Evolutionary conservation across 331 rosid species (phyloP).

Genomic region (Rhamnella rubrinervis): DNA sequence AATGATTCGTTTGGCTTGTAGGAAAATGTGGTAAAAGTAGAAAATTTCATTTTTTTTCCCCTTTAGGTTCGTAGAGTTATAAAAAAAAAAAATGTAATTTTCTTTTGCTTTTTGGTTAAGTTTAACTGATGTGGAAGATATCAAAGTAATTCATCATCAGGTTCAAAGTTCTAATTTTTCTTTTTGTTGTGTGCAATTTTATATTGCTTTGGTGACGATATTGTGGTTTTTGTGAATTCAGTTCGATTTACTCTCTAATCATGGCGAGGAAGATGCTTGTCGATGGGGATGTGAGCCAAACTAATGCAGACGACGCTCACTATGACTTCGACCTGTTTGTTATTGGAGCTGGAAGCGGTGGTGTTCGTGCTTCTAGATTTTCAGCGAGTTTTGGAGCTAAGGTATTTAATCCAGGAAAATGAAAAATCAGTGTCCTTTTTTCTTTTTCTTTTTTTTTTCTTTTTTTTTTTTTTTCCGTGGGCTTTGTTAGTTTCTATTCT

Average conservation of each 20-base stretch:
- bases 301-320: constrained; percentile 38
- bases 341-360: constrained; percentile 98
- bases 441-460: no score
- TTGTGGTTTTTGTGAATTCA: constrained; percentile 3
- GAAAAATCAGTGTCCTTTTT: background rate
- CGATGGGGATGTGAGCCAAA: constrained; percentile 52
- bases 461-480: background rate
- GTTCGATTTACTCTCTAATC: constrained; percentile 11
- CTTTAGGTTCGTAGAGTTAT: background rate
- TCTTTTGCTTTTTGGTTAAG: background rate
- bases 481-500: background rate
- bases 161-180: background rate
- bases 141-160: background rate
- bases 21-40: background rate
- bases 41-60: background rate
- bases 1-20: background rate
- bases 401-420: constrained; percentile 35
- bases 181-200: background rate
- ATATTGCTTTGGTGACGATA: background rate
- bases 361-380: constrained; percentile 93
- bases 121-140: constrained; percentile 1
- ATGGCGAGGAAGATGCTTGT: constrained; percentile 82
- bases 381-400: constrained; percentile 84
- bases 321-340: constrained; percentile 85
- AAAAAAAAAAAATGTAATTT: background rate